A percentile compares a stretch with the other conserved stretches of the same genome.
phyloP scores from a whole-genome alignment of 495 filamentous ascomycete genomes.

The Pyronema omphalodes region DNA sequence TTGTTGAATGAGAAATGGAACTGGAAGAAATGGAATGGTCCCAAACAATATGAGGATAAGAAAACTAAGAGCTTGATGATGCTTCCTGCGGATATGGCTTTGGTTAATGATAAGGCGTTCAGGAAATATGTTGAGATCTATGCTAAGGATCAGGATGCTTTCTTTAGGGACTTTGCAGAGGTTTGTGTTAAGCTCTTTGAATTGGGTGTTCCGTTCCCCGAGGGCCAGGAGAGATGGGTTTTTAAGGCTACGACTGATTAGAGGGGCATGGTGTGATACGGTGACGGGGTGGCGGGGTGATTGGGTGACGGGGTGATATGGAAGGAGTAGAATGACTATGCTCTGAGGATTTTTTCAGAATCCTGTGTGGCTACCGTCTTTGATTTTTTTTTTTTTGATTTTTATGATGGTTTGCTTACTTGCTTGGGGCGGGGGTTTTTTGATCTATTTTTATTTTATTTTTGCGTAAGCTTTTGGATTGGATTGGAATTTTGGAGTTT shows the following conservation, averaged over 20 bases:
- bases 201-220: slow-evolving; percentile 77
- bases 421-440: no score
- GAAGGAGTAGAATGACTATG: no score
- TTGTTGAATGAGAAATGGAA: slow-evolving; percentile 84
- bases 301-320: no score
- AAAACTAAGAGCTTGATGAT: slow-evolving; percentile 83
- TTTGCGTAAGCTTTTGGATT: no score
- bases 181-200: slow-evolving; percentile 73
- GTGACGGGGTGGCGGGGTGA: no score
- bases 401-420: no score
- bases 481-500: no score
- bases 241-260: slow-evolving; percentile 50
- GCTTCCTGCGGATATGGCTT: slow-evolving; percentile 78
- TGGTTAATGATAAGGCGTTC: slow-evolving; percentile 81
- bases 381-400: no score
- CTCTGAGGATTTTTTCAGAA: no score
- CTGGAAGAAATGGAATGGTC: slow-evolving; percentile 85
- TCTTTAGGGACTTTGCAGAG: slow-evolving; percentile 83
- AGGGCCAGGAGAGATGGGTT: slow-evolving; percentile 42
- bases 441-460: no score
- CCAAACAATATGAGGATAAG: slow-evolving; percentile 47
- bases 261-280: no score
- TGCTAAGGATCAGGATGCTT: slow-evolving; percentile 74
- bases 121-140: slow-evolving; percentile 71
- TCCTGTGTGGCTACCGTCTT: no score